Evolutionary conservation across 2,329 filamentous ascomycete genomes (phyloP).

Genomic region (Teratosphaeria destructans): DNA sequence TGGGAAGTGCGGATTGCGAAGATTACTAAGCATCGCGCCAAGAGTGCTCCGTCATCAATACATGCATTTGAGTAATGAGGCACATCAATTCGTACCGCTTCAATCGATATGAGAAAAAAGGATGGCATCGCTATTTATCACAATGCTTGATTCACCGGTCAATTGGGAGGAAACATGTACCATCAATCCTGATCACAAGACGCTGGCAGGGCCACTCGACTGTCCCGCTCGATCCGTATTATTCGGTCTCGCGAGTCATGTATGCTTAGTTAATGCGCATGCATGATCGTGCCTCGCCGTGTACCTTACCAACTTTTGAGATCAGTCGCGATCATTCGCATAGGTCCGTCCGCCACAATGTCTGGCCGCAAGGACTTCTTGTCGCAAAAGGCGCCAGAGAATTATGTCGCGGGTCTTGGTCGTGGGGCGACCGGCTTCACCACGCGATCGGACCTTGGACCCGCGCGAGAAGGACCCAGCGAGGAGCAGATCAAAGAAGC

Average conservation of each 20-base stretch:
- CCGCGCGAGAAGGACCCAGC: constrained; percentile 85
- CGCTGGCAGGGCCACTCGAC: not conserved
- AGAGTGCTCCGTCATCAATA: not conserved
- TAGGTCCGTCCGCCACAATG: constrained; percentile 31
- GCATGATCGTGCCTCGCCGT: not conserved
- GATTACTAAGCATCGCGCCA: not conserved
- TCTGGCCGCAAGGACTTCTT: constrained; percentile 72
- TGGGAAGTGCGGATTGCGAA: not conserved
- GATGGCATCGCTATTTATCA: too few relatives aligned
- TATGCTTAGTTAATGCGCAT: not conserved
- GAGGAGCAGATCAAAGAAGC: constrained; percentile 98
- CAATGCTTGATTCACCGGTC: too few relatives aligned
- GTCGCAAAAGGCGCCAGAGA: constrained; percentile 59
- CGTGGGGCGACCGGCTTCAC: constrained; percentile 97
- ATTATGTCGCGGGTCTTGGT: constrained; percentile 82
- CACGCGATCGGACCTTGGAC: constrained; percentile 89
- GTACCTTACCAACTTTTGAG: not conserved
- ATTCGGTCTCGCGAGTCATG: not conserved
- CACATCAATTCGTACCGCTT: too few relatives aligned
- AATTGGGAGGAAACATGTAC: too few relatives aligned
- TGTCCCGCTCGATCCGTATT: not conserved
- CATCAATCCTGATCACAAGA: too few relatives aligned
- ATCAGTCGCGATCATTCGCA: not conserved
- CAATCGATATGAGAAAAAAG: not conserved
- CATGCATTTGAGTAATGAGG: not conserved